phyloP scores from a whole-genome alignment of 805 yeast species.

The Starmerella apicola region DNA sequence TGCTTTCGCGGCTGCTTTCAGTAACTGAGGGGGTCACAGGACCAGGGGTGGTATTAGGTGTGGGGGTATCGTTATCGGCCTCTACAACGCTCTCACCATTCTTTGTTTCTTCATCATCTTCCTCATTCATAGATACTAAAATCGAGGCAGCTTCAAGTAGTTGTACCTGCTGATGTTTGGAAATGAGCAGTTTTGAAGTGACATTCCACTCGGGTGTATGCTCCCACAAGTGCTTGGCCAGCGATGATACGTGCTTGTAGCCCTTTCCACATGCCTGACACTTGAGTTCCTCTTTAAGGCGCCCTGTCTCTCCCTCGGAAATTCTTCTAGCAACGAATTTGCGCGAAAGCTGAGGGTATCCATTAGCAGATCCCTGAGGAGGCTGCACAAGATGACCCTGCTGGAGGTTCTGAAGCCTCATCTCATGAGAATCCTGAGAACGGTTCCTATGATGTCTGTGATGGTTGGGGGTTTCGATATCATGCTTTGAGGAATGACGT shows the following conservation, averaged over 20 bases:
- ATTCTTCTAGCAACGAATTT: slow-evolving; percentile 70
- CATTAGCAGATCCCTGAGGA: too few species aligned
- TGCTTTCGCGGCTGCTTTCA: neutral
- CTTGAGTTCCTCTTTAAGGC: slow-evolving; percentile 69
- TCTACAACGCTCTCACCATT: slow-evolving; percentile 5
- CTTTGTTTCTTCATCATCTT: slow-evolving; percentile 22
- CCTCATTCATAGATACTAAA: slow-evolving; percentile 55
- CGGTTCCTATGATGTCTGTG: too few species aligned
- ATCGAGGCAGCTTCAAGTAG: slow-evolving; percentile 53
- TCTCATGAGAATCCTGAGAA: too few species aligned
- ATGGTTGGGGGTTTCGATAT: too few species aligned
- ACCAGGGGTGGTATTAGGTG: neutral
- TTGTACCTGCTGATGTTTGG: slow-evolving; percentile 84
- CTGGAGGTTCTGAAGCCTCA: too few species aligned
- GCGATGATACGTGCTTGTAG: slow-evolving; percentile 75
- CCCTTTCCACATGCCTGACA: slow-evolving; percentile 91
- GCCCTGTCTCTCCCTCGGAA: slow-evolving; percentile 75
- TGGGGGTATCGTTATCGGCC: slow-evolving; percentile 16
- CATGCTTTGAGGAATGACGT: too few species aligned
- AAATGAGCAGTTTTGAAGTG: slow-evolving; percentile 64
- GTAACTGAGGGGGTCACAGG: too few species aligned
- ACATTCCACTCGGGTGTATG: slow-evolving; percentile 91
- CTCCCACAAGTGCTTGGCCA: slow-evolving; percentile 85
- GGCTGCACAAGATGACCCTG: too few species aligned
- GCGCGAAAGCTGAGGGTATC: slow-evolving; percentile 23